These are phyloP conservation scores for Salmacisia buchloeana DNA, from an alignment of 1,284 basidiomycete species.

Conservation along the genomic window DNA sequence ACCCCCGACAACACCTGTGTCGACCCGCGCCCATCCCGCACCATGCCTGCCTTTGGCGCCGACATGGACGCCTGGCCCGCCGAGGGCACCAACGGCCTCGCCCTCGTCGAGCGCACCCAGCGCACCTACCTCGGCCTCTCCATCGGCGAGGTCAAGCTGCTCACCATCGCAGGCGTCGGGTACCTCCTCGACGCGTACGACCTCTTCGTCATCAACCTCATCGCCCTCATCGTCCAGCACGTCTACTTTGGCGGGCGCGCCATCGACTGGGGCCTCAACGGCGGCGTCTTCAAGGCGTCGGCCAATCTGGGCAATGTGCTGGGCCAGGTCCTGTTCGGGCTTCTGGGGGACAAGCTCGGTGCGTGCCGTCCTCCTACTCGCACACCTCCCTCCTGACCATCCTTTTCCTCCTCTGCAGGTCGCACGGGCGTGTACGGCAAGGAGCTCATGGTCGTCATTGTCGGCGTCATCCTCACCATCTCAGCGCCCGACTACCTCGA, in stretches of 20 bases:
- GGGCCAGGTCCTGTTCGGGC: slow-evolving; percentile 42
- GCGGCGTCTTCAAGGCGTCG: slow-evolving; percentile 45
- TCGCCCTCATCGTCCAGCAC: slow-evolving; percentile 39
- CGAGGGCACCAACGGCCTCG: slow-evolving; percentile 26
- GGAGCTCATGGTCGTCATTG: slow-evolving; percentile 43
- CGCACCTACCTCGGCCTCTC: slow-evolving; percentile 35
- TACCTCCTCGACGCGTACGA: slow-evolving; percentile 45
- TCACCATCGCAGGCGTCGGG: slow-evolving; percentile 43
- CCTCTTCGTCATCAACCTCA: slow-evolving; percentile 47
- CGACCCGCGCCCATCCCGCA: background rate
- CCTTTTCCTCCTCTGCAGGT: background rate
- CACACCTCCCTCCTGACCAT: background rate
- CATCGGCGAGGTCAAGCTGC: slow-evolving; percentile 41
- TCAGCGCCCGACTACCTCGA: slow-evolving; percentile 39
- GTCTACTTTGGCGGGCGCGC: slow-evolving; percentile 28
- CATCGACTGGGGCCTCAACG: slow-evolving; percentile 43
- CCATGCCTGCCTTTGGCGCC: slow-evolving; percentile 38
- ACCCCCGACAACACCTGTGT: background rate
- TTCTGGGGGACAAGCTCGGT: slow-evolving; percentile 44
- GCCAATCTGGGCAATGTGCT: slow-evolving; percentile 46
- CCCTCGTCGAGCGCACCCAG: slow-evolving; percentile 35
- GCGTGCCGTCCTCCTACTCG: background rate
- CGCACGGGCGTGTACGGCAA: slow-evolving; percentile 45
- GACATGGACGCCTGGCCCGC: slow-evolving; percentile 38
- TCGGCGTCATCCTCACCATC: slow-evolving; percentile 44